Base-by-base conservation (phyloP, 306 rosid genomes). In the Sesbania bispinosa region DNA sequence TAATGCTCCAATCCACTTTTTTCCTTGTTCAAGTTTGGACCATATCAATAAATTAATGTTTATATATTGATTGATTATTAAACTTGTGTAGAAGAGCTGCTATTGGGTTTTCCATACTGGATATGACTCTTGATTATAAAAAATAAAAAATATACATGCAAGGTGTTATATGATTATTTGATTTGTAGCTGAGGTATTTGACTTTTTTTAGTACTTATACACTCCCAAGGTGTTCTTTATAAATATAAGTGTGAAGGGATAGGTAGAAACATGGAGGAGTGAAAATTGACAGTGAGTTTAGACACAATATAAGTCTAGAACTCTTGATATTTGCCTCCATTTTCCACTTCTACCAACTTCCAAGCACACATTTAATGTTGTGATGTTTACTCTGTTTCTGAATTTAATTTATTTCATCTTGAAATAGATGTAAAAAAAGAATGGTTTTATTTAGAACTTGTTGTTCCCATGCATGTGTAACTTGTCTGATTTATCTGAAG, bases 401-500 rank as follows among this genome's bases (percentile, higher is more conserved):
- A 62, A 23, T 52, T 11, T 21, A 8, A 29, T 50, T 30, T 30
- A 47, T 59, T 60, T 62, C 13, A 33, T 59, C 80, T 67, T 61
- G 18, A 51, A 67, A 46, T 53, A 24, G 65, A 52, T 52, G 33
- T 45, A 39, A 15, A 33, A n/a, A 53, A 65, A n/a, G 11, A 66
- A 35, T 46, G 16, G 15, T 53, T 29, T 59, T 18, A 6, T 18
- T 36, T 62, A 23, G 38, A 62, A 7, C 19, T 67, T 61, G 46
- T 23, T 69, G 67, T 68, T 35, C 30, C 13, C 6, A 14, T 36
- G 47, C 74, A 14, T 55, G 45, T 16, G 42, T 45, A 46, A 39
- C 62, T 74, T 3, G 1, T 62, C 15, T 58, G 60, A 30, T 65
- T 46, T 70, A 54, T 75, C 70, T 62, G 59, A 71, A 71, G 60